phyloP scores from a whole-genome alignment of 768 basidiomycete species.

The Tubosaeta brunneosetosa region DNA sequence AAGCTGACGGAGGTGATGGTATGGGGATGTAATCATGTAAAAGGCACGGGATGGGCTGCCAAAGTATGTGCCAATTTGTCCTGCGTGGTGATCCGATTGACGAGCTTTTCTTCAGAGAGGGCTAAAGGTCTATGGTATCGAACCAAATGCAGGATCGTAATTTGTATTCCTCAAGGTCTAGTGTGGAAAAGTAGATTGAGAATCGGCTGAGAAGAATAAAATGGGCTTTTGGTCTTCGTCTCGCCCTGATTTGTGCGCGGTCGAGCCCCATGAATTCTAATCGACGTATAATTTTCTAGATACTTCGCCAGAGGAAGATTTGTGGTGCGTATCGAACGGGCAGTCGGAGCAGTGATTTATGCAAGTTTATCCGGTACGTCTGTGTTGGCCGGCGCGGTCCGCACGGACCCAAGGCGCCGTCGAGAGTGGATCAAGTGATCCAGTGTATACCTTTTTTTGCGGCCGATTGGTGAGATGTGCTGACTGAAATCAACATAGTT shows the following conservation, averaged over 20 bases:
- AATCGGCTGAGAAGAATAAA: neutral
- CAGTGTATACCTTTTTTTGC: too few relatives aligned
- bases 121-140: conserved; percentile 28
- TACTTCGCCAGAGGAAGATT: neutral
- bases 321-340: neutral
- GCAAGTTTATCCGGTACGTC: too few relatives aligned
- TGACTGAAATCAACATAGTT: too few relatives aligned
- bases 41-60: conserved; percentile 36
- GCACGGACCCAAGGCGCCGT: too few relatives aligned
- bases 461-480: too few relatives aligned
- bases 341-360: too few relatives aligned
- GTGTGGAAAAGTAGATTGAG: neutral
- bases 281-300: neutral
- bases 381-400: too few relatives aligned
- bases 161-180: neutral
- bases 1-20: conserved; percentile 44
- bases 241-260: neutral
- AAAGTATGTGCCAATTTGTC: conserved; percentile 35
- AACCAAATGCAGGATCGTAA: conserved; percentile 36
- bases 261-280: too few relatives aligned
- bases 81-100: neutral
- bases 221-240: neutral
- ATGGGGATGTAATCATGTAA: conserved; percentile 52
- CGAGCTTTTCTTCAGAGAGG: conserved; percentile 14
- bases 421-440: too few relatives aligned